Evolutionary conservation across 2,329 filamentous ascomycete genomes (phyloP).

Genomic region (Stachybotrys echinatus): DNA sequence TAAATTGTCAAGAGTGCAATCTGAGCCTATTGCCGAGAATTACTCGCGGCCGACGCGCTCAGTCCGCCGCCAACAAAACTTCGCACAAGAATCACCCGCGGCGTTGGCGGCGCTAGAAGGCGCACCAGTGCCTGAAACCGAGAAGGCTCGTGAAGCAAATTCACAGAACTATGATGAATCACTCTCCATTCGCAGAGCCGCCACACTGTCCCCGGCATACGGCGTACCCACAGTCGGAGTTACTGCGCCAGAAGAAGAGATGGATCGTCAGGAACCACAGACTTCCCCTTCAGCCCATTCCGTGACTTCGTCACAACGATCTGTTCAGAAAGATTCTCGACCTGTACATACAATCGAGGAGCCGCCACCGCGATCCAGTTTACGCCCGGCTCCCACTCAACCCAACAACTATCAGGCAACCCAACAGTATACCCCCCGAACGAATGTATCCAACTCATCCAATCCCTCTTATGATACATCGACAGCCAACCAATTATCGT

Average conservation of each 20-base stretch:
- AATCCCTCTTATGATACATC: constrained; percentile 3
- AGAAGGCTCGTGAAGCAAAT: neutral
- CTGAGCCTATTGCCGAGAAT: constrained; percentile 54
- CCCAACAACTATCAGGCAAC: constrained; percentile 13
- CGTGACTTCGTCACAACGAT: constrained; percentile 38
- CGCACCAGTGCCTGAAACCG: constrained; percentile 8
- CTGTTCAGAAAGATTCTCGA: constrained; percentile 10
- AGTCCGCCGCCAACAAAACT: constrained; percentile 42
- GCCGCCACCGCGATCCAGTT: constrained; percentile 38
- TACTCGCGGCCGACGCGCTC: constrained; percentile 53
- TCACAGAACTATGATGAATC: neutral
- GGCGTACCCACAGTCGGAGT: constrained; percentile 41
- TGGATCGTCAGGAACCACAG: constrained; percentile 38
- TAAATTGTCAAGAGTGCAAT: constrained; percentile 58
- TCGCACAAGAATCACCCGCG: constrained; percentile 36
- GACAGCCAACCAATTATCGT: constrained; percentile 55
- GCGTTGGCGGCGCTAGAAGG: constrained; percentile 43
- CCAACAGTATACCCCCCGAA: constrained; percentile 1
- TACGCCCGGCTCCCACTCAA: constrained; percentile 12
- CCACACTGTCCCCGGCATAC: neutral
- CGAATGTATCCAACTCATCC: constrained; percentile 19
- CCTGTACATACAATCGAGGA: constrained; percentile 27
- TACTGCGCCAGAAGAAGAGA: constrained; percentile 53
- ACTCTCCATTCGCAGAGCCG: neutral
- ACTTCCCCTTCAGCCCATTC: constrained; percentile 49